Evolutionary conservation across 1,284 basidiomycete species (phyloP), one percentile per base, ranked within the genome.

Genomic region (Cutaneotrichosporon cavernicola): DNA sequence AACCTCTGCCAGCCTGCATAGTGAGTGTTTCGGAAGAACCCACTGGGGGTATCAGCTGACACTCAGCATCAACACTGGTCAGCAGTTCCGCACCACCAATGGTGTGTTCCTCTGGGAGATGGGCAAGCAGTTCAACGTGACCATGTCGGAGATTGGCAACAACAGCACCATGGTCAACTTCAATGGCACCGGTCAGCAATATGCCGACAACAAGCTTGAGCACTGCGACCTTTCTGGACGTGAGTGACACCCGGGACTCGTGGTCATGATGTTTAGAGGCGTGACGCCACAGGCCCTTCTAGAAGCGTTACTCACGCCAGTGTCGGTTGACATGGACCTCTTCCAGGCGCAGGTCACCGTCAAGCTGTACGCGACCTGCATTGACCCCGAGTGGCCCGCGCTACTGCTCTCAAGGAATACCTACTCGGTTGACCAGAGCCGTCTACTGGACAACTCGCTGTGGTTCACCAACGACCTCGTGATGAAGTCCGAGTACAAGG

Each of bases 71-170:
- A 64, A 64, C 60, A 58, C 60, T 8, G 67, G 65, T 40, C 31
- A 60, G 26, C 49, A 55, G 30, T 69, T 69, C 60, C 63, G 63
- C 56, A 69, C 67, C 31, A 66, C 55, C 30, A 65, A 66, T 47
- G 64, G 65, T 53, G 60, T 65, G 69, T 68, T 58, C 56, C 62
- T 65, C 14, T 68, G 66, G 66, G 56, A 68, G 64, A 68, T 68
- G 66, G 66, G 66, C 64, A 63, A 68, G 64, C 59, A 58, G 30
- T 68, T 68, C 64, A 68, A 68, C 55, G 62, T 68, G 6, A 38
- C 46, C 4, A 31, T 50, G 22, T 53, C 53, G 43, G 56, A 40
- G 13, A 30, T 60, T 11, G 64, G 60, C 30, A 64, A 63, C 57
- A 58, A 63, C 32, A 18, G 50, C 57, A 58, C 59, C 6, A 5